A percentile compares a stretch with the other conserved stretches of the same genome.
phyloP scores from a whole-genome alignment of 495 filamentous ascomycete genomes.

The Beverwykella pulmonaria region DNA sequence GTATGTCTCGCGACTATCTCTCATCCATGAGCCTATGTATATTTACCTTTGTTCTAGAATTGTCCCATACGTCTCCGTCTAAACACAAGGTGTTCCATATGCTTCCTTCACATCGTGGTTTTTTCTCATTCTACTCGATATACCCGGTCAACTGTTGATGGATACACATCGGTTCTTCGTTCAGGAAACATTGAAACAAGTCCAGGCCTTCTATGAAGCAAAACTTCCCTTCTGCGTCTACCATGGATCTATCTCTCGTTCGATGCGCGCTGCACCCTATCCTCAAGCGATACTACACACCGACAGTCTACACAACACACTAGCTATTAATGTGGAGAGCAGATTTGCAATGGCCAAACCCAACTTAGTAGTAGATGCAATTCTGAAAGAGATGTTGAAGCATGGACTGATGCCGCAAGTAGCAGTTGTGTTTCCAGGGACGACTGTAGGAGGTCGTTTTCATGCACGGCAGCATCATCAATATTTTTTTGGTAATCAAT shows the following conservation, averaged over 20 bases:
- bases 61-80: too few relatives aligned
- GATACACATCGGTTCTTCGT: constrained; percentile 22
- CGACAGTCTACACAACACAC: constrained; percentile 42
- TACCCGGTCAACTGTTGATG: neutral
- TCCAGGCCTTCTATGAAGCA: constrained; percentile 8
- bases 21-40: too few relatives aligned
- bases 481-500: constrained; percentile 58
- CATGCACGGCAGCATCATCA: constrained; percentile 59
- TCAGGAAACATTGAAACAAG: constrained; percentile 11
- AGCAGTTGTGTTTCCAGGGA: constrained; percentile 61
- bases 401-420: constrained; percentile 54
- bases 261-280: neutral
- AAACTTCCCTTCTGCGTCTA: constrained; percentile 2
- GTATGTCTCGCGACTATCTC: too few relatives aligned
- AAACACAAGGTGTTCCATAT: neutral
- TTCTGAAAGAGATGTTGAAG: constrained; percentile 50
- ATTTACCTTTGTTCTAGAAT: too few relatives aligned
- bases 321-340: too few relatives aligned
- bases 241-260: constrained; percentile 25
- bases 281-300: constrained; percentile 12
- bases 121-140: neutral
- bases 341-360: constrained; percentile 57
- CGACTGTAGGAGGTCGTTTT: constrained; percentile 60
- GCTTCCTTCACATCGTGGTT: neutral
- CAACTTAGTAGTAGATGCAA: constrained; percentile 57